A percentile compares a stretch with the other conserved stretches of the same genome.
Evolutionary conservation across 768 basidiomycete species (phyloP).

Genomic region (Podaxis mareebaensis): DNA sequence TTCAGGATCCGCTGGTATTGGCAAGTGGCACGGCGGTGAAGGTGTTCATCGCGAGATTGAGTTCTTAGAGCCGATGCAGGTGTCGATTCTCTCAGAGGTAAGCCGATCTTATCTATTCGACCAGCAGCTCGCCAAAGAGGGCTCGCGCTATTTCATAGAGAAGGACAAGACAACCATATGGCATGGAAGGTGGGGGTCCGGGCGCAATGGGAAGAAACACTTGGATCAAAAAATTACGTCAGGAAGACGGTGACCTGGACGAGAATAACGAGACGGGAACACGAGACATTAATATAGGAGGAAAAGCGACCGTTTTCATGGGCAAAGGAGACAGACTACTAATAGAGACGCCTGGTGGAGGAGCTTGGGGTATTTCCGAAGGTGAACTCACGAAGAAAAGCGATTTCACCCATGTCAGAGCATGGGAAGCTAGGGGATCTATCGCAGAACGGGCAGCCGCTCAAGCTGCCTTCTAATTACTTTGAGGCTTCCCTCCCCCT

Average conservation of each 20-base stretch:
- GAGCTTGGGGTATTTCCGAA: constrained; percentile 71
- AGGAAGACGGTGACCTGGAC: constrained; percentile 67
- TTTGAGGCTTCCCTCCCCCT: background rate
- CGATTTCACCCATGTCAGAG: constrained; percentile 33
- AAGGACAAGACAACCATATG: constrained; percentile 84
- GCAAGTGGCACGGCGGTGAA: constrained; percentile 78
- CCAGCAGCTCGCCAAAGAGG: background rate
- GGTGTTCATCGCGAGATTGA: constrained; percentile 85
- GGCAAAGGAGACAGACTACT: constrained; percentile 81
- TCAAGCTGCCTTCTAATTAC: constrained; percentile 57
- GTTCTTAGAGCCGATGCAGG: constrained; percentile 78
- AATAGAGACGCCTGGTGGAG: constrained; percentile 90
- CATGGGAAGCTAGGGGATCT: constrained; percentile 75
- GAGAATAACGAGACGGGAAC: constrained; percentile 31
- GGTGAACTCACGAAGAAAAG: constrained; percentile 26
- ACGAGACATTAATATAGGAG: constrained; percentile 83
- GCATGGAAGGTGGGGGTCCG: constrained; percentile 75
- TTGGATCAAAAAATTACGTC: constrained; percentile 76
- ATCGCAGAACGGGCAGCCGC: constrained; percentile 62
- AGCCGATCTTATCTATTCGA: constrained; percentile 16
- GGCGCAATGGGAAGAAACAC: constrained; percentile 78
- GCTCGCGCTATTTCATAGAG: constrained; percentile 44
- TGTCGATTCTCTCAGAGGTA: constrained; percentile 87
- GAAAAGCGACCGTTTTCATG: constrained; percentile 86
- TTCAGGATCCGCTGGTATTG: constrained; percentile 65